phyloP scores from a whole-genome alignment of 2,329 filamentous ascomycete genomes.

The Cadophora sp. region DNA sequence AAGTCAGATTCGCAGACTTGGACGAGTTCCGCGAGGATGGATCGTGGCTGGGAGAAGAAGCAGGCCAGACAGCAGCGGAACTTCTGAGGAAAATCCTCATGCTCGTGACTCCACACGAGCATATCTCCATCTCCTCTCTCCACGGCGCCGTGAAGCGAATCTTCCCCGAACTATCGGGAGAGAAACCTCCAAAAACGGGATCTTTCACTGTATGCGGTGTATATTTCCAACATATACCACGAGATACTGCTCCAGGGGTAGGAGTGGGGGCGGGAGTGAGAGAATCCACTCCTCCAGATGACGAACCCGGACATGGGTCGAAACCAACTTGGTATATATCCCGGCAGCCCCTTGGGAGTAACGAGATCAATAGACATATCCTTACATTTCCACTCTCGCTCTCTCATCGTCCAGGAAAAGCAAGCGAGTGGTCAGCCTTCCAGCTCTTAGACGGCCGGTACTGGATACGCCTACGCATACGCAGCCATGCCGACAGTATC shows the following conservation, averaged over 20 bases:
- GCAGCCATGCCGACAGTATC: neutral
- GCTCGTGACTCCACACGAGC: constrained; percentile 55
- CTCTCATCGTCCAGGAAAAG: neutral
- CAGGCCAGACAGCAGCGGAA: constrained; percentile 47
- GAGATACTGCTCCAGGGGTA: neutral
- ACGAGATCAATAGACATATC: neutral
- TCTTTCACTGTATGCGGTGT: constrained; percentile 37
- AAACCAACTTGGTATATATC: constrained; percentile 37
- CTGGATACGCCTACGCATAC: constrained; percentile 58
- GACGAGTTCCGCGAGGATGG: neutral
- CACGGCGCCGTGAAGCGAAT: constrained; percentile 49
- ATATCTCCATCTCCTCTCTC: constrained; percentile 52
- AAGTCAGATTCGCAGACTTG: constrained; percentile 32
- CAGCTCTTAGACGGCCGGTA: constrained; percentile 64
- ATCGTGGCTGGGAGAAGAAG: neutral
- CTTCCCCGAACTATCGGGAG: constrained; percentile 47
- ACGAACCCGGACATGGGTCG: neutral
- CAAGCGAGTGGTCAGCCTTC: constrained; percentile 37
- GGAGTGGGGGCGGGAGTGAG: neutral
- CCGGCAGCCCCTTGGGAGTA: constrained; percentile 32
- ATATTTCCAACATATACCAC: constrained; percentile 29
- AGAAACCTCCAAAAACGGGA: neutral
- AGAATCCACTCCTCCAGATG: neutral
- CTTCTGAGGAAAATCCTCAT: constrained; percentile 56
- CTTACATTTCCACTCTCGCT: neutral